A percentile compares a stretch with the other conserved stretches of the same genome.
Evolutionary conservation across 2,329 filamentous ascomycete genomes (phyloP).

Genomic region (Xylaria sp.): DNA sequence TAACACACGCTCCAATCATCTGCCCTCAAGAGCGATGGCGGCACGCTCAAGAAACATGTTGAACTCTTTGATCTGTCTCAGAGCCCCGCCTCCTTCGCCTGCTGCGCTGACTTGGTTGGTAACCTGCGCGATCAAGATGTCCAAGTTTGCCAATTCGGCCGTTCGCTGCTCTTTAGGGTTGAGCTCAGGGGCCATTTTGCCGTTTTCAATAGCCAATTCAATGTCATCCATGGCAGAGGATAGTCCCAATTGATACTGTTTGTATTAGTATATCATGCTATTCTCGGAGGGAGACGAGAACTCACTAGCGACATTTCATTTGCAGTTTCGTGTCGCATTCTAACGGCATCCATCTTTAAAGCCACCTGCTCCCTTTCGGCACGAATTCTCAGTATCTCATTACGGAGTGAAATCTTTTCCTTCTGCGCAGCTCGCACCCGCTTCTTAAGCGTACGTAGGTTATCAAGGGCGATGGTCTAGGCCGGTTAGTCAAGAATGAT

Average conservation of each 20-base stretch:
- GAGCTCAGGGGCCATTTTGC: slow-evolving; percentile 61
- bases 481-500: slow-evolving; percentile 25
- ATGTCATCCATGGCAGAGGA: slow-evolving; percentile 71
- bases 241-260: slow-evolving; percentile 61
- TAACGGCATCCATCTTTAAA: slow-evolving; percentile 71
- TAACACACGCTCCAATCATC: slow-evolving; percentile 32
- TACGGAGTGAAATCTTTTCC: slow-evolving; percentile 66
- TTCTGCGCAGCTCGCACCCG: slow-evolving; percentile 67
- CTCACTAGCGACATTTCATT: slow-evolving; percentile 63
- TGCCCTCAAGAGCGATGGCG: slow-evolving; percentile 64
- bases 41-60: slow-evolving; percentile 72
- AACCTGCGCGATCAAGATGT: slow-evolving; percentile 66
- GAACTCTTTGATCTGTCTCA: slow-evolving; percentile 69
- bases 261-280: slow-evolving; percentile 11
- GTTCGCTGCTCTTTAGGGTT: slow-evolving; percentile 58
- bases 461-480: slow-evolving; percentile 69
- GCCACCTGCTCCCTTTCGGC: slow-evolving; percentile 71
- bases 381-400: slow-evolving; percentile 69
- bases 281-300: slow-evolving; percentile 12
- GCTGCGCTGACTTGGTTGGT: slow-evolving; percentile 64
- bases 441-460: slow-evolving; percentile 66
- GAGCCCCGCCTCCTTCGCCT: slow-evolving; percentile 61
- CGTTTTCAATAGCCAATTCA: slow-evolving; percentile 66
- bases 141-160: slow-evolving; percentile 66
- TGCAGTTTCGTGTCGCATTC: slow-evolving; percentile 67